Base-by-base conservation (phyloP, 2,329 filamentous ascomycete species). In the Amauroascus verrucosus region DNA sequence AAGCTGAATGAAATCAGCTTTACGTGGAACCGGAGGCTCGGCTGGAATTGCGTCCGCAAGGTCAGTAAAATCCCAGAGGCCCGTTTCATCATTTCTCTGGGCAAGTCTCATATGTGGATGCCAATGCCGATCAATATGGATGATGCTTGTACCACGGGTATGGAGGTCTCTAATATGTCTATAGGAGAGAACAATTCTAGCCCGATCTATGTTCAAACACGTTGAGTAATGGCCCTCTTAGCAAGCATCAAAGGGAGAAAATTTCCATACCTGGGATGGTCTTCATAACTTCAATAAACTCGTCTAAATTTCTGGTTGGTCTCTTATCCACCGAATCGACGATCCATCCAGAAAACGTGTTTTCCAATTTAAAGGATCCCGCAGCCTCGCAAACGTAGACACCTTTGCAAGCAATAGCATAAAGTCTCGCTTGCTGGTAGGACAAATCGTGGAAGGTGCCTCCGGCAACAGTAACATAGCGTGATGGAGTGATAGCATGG, bases 91-190 rank as follows among this genome's bases (percentile, higher is more conserved):
- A 68, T 98, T 98, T 53, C 93, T 83, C 51, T 91, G 81, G 3
- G 91, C 90, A 63, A 96, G 74, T 64, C 89, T 85, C 86, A 98
- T 97, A 74, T 94, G 94, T 54, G 84, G 84, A 48, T 88, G 85
- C 93, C 93, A 98, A 70, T 98, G 93, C 41, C 93, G 83, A 68
- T 98, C 93, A 53, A 98, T 81, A 59, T 93, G 85, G 59, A 96
- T 80, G 65, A 98, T 91, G 55, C 85, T 87, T 0, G 93, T 98
- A 68, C 95, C 90, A 51, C 94, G 79, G 0, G 91, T 96, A 69
- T 98, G 93, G 54, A 98, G 76, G 67, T 98, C 94, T 54, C 91
- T 80, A 35, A 98, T 83, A 67, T 98, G 91, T 70, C 94, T 93
- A 74, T 96, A 98, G 6, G 88, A 93, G 54, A 97, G 85, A 28